These are phyloP conservation scores for Globisporangium paroecandrum DNA, from an alignment of 352 stramenopile genomes.

Conservation along the genomic window DNA sequence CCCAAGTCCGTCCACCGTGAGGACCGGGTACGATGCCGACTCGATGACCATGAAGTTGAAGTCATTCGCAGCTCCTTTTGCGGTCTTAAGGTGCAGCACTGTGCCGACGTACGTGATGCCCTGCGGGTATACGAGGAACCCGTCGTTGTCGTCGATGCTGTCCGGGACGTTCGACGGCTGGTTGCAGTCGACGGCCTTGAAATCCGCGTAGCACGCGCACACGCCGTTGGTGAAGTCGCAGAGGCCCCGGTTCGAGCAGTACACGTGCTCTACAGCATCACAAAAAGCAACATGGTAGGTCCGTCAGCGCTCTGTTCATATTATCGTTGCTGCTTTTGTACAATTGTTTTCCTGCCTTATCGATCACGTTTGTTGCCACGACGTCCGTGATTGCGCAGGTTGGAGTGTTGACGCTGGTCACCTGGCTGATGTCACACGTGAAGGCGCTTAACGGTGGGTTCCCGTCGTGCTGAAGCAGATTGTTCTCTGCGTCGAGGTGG, in stretches of 20 bases:
- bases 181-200: constrained; percentile 69
- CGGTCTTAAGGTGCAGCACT: constrained; percentile 59
- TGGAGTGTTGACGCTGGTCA: constrained; percentile 39
- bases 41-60: constrained; percentile 69
- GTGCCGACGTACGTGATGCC: constrained; percentile 49
- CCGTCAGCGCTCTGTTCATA: not conserved
- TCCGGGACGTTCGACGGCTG: constrained; percentile 61
- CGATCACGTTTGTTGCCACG: constrained; percentile 45
- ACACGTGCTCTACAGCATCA: constrained; percentile 55
- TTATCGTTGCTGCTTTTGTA: not conserved
- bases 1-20: constrained; percentile 55
- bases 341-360: constrained; percentile 23
- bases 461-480: constrained; percentile 73
- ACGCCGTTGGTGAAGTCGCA: constrained; percentile 69
- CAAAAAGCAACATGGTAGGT: constrained; percentile 7
- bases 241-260: constrained; percentile 73
- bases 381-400: constrained; percentile 71
- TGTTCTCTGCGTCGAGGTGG: constrained; percentile 70
- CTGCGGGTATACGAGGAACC: constrained; percentile 63
- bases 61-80: constrained; percentile 49
- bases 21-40: constrained; percentile 33
- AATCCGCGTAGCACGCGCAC: constrained; percentile 75
- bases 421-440: constrained; percentile 62
- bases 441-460: constrained; percentile 74
- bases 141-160: constrained; percentile 67